phyloP scores from a whole-genome alignment of 2,329 filamentous ascomycete genomes.

The Colletotrichum sp. region DNA sequence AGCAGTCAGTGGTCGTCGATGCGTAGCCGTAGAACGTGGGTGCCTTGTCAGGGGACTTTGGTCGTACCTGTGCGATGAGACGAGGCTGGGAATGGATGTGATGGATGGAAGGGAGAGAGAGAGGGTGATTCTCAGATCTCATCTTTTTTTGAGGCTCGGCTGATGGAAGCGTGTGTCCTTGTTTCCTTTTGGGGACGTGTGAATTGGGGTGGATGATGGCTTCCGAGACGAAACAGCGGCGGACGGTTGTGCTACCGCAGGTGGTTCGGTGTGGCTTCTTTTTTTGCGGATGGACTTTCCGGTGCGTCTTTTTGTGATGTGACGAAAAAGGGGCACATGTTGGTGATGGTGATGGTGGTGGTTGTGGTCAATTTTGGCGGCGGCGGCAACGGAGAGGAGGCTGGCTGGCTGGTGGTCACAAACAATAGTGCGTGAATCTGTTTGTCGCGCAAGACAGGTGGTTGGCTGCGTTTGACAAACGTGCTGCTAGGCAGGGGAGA shows the following conservation, averaged over 20 bases:
- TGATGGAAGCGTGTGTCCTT: not conserved
- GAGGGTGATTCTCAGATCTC: not conserved
- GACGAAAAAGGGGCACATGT: not conserved
- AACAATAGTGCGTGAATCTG: not conserved
- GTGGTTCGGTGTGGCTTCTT: not conserved
- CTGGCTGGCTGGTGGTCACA: not conserved
- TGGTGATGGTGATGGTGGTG: not conserved
- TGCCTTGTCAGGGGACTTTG: not conserved
- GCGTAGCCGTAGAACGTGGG: not conserved
- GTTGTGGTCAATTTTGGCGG: not conserved
- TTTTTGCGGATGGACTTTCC: not conserved
- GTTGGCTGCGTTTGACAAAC: not conserved
- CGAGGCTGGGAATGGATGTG: not conserved
- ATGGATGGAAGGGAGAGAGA: not conserved
- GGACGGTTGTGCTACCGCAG: not conserved
- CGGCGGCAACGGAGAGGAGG: not conserved
- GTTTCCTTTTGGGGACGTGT: not conserved
- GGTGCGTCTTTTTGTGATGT: not conserved
- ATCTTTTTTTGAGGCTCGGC: not conserved
- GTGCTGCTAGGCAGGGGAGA: not conserved
- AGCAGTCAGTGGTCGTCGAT: not conserved
- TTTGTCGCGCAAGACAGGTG: not conserved
- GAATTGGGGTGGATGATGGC: not conserved
- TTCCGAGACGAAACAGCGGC: constrained; percentile 12
- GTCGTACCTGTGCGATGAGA: not conserved